Evolutionary conservation across 768 basidiomycete species (phyloP).

Genomic region (Albatrellus ellisii): DNA sequence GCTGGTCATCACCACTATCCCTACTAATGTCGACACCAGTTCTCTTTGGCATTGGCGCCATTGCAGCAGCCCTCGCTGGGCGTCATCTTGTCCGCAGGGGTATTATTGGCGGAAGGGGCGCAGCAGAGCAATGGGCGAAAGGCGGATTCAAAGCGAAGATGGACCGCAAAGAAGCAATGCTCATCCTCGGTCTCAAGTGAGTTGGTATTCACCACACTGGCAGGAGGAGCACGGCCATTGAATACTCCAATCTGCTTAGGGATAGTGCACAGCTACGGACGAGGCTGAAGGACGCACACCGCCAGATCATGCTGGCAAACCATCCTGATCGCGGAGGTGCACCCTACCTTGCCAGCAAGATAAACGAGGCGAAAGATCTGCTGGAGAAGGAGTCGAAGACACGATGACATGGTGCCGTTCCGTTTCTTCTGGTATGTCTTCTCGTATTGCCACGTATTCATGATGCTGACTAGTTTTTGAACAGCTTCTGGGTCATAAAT

Average conservation of each 20-base stretch:
- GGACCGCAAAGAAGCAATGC: slow-evolving; percentile 89
- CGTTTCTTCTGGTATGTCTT: neutral
- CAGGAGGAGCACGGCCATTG: slow-evolving; percentile 3
- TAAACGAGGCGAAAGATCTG: slow-evolving; percentile 95
- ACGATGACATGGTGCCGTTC: slow-evolving; percentile 13
- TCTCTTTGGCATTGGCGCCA: slow-evolving; percentile 62
- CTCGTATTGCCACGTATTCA: neutral
- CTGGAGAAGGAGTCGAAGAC: slow-evolving; percentile 68
- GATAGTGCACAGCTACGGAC: slow-evolving; percentile 68
- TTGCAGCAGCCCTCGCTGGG: slow-evolving; percentile 64
- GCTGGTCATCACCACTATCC: neutral
- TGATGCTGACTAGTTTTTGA: neutral
- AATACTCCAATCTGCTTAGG: slow-evolving; percentile 27
- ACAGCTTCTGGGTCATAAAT: neutral
- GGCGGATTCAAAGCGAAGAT: slow-evolving; percentile 95
- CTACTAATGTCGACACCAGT: slow-evolving; percentile 63
- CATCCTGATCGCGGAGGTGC: slow-evolving; percentile 98
- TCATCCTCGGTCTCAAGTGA: slow-evolving; percentile 86
- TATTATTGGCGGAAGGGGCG: slow-evolving; percentile 40
- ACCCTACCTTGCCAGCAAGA: slow-evolving; percentile 97
- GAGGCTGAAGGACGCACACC: slow-evolving; percentile 88
- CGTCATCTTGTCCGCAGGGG: slow-evolving; percentile 58
- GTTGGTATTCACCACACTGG: too few relatives aligned
- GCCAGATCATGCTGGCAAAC: slow-evolving; percentile 95
- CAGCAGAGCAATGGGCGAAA: slow-evolving; percentile 76